Conservation (phyloP, 2,329 filamentous ascomycete species). For the Tolypocladium paradoxum region DNA sequence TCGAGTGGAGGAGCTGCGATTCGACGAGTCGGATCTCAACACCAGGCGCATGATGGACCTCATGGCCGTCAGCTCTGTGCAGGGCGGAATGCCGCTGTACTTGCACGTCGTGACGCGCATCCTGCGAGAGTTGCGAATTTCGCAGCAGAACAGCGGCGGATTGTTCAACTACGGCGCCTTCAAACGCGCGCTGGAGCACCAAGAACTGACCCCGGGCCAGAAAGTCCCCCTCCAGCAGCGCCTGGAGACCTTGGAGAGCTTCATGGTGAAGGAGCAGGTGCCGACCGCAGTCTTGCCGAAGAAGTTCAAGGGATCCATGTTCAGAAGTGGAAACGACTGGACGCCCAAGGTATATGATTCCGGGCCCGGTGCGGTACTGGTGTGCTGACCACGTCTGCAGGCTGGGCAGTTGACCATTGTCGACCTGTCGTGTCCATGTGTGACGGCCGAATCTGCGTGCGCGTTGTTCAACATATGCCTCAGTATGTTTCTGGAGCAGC, state of each 20-base stretch:
- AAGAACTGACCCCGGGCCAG: slow-evolving; percentile 38
- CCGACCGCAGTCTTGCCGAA: background rate
- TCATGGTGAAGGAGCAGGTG: slow-evolving; percentile 27
- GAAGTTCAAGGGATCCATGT: background rate
- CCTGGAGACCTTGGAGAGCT: slow-evolving; percentile 41
- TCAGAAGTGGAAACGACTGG: slow-evolving; percentile 8
- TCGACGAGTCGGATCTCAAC: slow-evolving; percentile 42
- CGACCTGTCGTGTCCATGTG: slow-evolving; percentile 63
- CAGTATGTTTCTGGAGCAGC: slow-evolving; percentile 50
- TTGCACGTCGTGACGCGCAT: slow-evolving; percentile 44
- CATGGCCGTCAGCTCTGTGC: slow-evolving; percentile 38
- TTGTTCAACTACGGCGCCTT: slow-evolving; percentile 42
- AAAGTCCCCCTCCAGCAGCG: slow-evolving; percentile 34
- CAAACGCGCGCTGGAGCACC: slow-evolving; percentile 15
- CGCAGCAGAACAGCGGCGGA: slow-evolving; percentile 23
- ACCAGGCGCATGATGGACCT: slow-evolving; percentile 47
- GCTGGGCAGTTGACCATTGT: slow-evolving; percentile 32
- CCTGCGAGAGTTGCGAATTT: slow-evolving; percentile 42
- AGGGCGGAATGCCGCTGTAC: slow-evolving; percentile 41
- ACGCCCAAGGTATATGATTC: slow-evolving; percentile 7
- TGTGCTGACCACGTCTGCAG: slow-evolving; percentile 1
- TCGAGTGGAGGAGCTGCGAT: slow-evolving; percentile 35
- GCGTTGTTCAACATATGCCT: slow-evolving; percentile 64
- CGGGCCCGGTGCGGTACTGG: background rate
- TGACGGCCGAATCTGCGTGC: slow-evolving; percentile 57